Evolutionary conservation across 805 yeast species (phyloP).

Genomic region (Candida alai): DNA sequence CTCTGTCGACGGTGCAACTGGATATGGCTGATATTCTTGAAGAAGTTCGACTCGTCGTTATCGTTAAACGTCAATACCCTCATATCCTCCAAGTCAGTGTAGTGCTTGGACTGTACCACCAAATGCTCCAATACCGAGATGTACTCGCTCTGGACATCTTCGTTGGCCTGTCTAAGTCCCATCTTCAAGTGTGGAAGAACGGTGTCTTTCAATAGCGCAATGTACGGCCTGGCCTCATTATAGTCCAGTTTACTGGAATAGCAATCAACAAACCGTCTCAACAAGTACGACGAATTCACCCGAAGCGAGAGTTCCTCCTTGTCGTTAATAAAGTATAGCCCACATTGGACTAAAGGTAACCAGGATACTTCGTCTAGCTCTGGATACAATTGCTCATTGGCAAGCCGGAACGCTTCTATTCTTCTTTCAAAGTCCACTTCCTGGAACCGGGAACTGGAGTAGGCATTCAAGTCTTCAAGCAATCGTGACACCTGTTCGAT

Average conservation of each 20-base stretch:
- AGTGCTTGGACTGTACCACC: conserved; percentile 42
- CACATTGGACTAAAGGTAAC: conserved; percentile 70
- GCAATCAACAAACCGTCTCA: conserved; percentile 65
- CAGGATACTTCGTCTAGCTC: conserved; percentile 56
- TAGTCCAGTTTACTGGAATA: conserved; percentile 24
- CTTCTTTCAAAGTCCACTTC: conserved; percentile 80
- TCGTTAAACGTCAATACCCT: conserved; percentile 49
- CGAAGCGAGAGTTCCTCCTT: conserved; percentile 77
- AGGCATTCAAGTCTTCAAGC: conserved; percentile 68
- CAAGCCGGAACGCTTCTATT: conserved; percentile 57
- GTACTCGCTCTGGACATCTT: conserved; percentile 67
- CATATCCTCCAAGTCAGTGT: conserved; percentile 62
- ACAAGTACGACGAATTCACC: conserved; percentile 63
- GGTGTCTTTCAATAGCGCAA: conserved; percentile 44
- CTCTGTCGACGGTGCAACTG: conserved; percentile 84
- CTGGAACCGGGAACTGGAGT: conserved; percentile 54
- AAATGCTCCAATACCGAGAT: conserved; percentile 62
- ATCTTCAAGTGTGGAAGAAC: conserved; percentile 62
- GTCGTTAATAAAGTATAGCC: conserved; percentile 70
- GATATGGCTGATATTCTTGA: conserved; percentile 71
- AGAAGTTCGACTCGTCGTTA: conserved; percentile 81
- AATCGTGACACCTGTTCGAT: conserved; percentile 44
- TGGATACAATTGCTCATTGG: conserved; percentile 54
- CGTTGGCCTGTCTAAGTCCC: conserved; percentile 60
- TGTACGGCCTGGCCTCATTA: conserved; percentile 24